Percentiles rank a stretch among this genome's conserved stretches.
Conservation (phyloP, 2,329 filamentous ascomycete species). For the Coniochaeta hoffmannii region DNA sequence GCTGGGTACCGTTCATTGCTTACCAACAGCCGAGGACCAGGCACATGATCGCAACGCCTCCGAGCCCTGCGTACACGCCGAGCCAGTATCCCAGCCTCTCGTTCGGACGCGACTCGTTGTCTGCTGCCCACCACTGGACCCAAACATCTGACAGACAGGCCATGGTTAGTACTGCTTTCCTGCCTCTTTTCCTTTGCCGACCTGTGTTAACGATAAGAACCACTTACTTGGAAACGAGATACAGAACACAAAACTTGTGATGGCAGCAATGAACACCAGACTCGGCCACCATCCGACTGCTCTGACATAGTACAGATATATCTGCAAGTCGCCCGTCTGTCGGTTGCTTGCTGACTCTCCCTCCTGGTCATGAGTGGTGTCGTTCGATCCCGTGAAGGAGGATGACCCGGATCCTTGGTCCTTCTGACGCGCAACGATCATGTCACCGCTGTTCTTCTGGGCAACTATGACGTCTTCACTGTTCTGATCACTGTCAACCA, state of each 20-base stretch:
- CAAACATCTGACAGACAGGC: constrained; percentile 30
- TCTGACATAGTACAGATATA: constrained; percentile 16
- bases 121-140: constrained; percentile 41
- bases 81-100: constrained; percentile 26
- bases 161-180: background rate
- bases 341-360: constrained; percentile 7
- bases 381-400: constrained; percentile 7
- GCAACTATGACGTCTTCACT: too few relatives aligned
- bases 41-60: constrained; percentile 15
- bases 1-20: background rate
- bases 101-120: constrained; percentile 29
- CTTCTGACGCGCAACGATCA: background rate
- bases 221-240: constrained; percentile 14
- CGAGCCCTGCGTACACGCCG: constrained; percentile 24
- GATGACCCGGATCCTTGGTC: background rate
- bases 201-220: background rate
- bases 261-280: constrained; percentile 11
- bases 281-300: constrained; percentile 14
- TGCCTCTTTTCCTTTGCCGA: background rate
- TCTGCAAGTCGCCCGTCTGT: constrained; percentile 15
- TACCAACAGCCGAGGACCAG: constrained; percentile 17
- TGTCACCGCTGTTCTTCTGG: background rate
- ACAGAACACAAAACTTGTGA: too few relatives aligned
- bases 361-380: background rate
- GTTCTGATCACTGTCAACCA: background rate